Evolutionary conservation across 805 yeast species (phyloP), one percentile per base, ranked within the genome.

Genomic region (Monosporozyma unispora): DNA sequence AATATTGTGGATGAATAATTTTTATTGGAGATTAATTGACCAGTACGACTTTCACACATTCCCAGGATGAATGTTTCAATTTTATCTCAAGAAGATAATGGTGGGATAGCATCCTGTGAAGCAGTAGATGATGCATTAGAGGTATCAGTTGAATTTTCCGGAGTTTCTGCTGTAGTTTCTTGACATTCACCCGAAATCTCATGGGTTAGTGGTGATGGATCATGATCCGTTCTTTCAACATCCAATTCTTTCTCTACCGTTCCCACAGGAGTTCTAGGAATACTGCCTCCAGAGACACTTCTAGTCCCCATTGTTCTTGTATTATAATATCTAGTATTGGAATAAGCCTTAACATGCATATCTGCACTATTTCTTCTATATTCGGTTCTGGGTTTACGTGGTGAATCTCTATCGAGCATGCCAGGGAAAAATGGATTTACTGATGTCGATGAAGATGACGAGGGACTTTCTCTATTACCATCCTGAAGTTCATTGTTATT

Each of bases 331-430:
- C 4, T 21, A 4, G 21, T 10, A 4, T 10, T 10, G 9, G 37
- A 18, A 7, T 39, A 9, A 4, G 12, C 33, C 3, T 10, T n/a
- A 14, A 27, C 41, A n/a, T 14, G n/a, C 2, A 12, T 21, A 14
- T 52, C 55, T 12, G 49, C 53, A 42, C 55, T 52, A 37, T 48
- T 45, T 44, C 55, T 35, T 39, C 55, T 49, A 27, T 44, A 29
- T 29, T 27, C 16, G 4, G 21, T 10, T 9, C 19, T 12, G 6
- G 29, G 27, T 11, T 19, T 19, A 21, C 42, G 27, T 12, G 42
- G 42, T 4, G 46, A 44, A 6, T 31, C 46, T 14, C 25, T 39
- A 5, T 39, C 42, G 4, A 21, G 25, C 4, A 21, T 9, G 4
- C 27, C 42, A 39, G 46, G 31, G 14, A 31, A 44, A 21, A 46